These are phyloP conservation scores for Kodamaea fungicola DNA, from an alignment of 1,139 yeast species.

Conservation along the genomic window DNA sequence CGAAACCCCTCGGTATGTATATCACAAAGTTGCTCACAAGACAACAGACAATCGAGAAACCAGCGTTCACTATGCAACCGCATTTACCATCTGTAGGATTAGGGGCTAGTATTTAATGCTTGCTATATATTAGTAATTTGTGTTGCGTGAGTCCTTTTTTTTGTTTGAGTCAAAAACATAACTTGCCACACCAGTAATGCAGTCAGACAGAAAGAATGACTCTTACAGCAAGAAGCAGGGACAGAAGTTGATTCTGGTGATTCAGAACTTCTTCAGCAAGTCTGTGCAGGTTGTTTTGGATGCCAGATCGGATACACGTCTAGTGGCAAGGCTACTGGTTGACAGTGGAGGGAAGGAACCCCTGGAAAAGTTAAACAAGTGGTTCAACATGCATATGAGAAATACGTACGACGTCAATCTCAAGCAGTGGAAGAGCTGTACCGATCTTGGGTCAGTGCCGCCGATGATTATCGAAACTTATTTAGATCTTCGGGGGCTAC, in stretches of 20 bases:
- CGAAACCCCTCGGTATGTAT: too few relatives aligned
- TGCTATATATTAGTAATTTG: too few relatives aligned
- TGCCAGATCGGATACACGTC: conserved; percentile 6
- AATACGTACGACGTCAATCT: conserved; percentile 46
- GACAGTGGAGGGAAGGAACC: conserved; percentile 2
- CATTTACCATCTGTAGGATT: too few relatives aligned
- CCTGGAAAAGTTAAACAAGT: conserved; percentile 38
- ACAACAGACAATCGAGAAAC: too few relatives aligned
- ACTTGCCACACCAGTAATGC: conserved; percentile 1
- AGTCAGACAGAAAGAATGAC: conserved; percentile 8
- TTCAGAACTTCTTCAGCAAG: conserved; percentile 68
- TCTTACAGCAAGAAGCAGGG: conserved; percentile 14
- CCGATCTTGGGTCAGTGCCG: conserved; percentile 47
- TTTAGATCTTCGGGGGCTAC: conserved; percentile 64
- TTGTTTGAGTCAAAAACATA: too few relatives aligned
- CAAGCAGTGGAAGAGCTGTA: conserved; percentile 52
- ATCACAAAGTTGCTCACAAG: too few relatives aligned
- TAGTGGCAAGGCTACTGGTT: background rate
- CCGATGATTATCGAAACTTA: conserved; percentile 85
- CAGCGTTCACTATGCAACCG: too few relatives aligned
- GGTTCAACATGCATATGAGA: conserved; percentile 66
- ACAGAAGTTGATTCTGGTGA: conserved; percentile 41
- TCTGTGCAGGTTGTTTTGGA: conserved; percentile 56
- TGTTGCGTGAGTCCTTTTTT: too few relatives aligned
- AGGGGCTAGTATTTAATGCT: too few relatives aligned